These are phyloP conservation scores for Ophiocordyceps camponoti-leonardi DNA, from an alignment of 2,329 filamentous ascomycete species.

Conservation along the genomic window DNA sequence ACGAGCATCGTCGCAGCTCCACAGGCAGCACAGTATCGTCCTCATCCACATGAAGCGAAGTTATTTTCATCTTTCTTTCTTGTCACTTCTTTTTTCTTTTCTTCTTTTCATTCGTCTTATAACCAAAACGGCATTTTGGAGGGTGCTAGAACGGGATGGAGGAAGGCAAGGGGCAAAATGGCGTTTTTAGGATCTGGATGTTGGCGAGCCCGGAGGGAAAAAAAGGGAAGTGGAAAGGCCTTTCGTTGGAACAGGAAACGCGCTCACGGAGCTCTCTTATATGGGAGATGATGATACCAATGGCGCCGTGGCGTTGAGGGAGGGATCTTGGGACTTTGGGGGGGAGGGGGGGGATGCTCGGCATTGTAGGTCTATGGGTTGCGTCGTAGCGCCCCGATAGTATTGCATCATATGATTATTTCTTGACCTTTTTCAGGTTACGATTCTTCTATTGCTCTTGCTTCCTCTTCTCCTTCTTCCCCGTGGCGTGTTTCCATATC, in stretches of 20 bases:
- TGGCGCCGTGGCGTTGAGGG: slow-evolving; percentile 12
- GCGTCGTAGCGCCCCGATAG: background rate
- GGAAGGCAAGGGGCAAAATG: background rate
- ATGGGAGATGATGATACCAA: slow-evolving; percentile 18
- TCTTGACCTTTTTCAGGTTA: background rate
- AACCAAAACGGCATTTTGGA: slow-evolving; percentile 3
- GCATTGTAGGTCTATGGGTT: background rate
- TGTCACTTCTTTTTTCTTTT: background rate
- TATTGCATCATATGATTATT: background rate
- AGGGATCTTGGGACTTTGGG: background rate
- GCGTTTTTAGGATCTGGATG: background rate
- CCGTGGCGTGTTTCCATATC: background rate
- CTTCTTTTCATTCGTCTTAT: background rate
- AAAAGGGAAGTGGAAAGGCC: too few relatives aligned
- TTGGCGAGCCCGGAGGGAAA: background rate
- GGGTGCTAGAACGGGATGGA: background rate
- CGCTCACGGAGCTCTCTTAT: slow-evolving; percentile 6
- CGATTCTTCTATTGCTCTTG: background rate
- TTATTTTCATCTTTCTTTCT: slow-evolving; percentile 3
- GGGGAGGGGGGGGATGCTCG: background rate
- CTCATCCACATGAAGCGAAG: slow-evolving; percentile 8
- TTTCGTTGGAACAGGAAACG: background rate
- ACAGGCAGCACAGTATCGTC: slow-evolving; percentile 18
- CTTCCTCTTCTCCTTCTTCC: background rate
- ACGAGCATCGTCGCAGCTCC: slow-evolving; percentile 14